Evolutionary conservation across 2,329 filamentous ascomycete genomes (phyloP).

Genomic region (Fusarium proliferatum): DNA sequence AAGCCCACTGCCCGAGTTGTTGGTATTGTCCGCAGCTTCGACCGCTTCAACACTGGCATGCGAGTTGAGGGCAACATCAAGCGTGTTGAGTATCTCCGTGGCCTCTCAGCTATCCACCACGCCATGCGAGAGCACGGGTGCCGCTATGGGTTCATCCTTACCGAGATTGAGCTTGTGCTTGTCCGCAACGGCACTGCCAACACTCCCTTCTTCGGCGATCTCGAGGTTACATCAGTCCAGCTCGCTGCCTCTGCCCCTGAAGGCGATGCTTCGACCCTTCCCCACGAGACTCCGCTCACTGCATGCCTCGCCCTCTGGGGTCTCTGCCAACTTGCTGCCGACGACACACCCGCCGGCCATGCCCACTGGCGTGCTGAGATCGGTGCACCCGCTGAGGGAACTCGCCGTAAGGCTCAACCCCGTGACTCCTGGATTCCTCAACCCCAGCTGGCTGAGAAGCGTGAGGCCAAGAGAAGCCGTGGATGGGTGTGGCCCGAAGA

Average conservation of each 20-base stretch:
- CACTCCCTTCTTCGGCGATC: conserved; percentile 86
- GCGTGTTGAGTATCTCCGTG: conserved; percentile 88
- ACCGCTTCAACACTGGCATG: conserved; percentile 96
- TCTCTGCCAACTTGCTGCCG: conserved; percentile 76
- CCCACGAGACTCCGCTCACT: conserved; percentile 66
- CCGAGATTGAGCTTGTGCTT: conserved; percentile 92
- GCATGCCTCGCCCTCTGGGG: conserved; percentile 82
- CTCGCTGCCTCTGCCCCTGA: conserved; percentile 58
- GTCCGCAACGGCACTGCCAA: conserved; percentile 81
- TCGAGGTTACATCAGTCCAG: conserved; percentile 77
- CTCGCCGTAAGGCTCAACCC: conserved; percentile 74
- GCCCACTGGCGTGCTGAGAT: conserved; percentile 76
- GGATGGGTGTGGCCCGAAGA: conserved; percentile 84
- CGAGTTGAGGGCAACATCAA: conserved; percentile 85
- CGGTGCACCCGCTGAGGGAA: conserved; percentile 78
- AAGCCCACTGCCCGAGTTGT: conserved; percentile 71
- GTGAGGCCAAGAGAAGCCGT: conserved; percentile 76
- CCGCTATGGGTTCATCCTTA: conserved; percentile 95
- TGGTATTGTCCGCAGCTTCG: conserved; percentile 90
- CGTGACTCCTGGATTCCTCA: conserved; percentile 81
- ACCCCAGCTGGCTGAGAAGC: conserved; percentile 79
- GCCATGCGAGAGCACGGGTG: conserved; percentile 94
- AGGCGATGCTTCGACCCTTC: conserved; percentile 42
- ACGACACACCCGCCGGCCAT: conserved; percentile 65
- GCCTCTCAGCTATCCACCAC: conserved; percentile 86